Base-by-base conservation (phyloP, 1,284 basidiomycete species). In the Microbotryum saponariae region DNA sequence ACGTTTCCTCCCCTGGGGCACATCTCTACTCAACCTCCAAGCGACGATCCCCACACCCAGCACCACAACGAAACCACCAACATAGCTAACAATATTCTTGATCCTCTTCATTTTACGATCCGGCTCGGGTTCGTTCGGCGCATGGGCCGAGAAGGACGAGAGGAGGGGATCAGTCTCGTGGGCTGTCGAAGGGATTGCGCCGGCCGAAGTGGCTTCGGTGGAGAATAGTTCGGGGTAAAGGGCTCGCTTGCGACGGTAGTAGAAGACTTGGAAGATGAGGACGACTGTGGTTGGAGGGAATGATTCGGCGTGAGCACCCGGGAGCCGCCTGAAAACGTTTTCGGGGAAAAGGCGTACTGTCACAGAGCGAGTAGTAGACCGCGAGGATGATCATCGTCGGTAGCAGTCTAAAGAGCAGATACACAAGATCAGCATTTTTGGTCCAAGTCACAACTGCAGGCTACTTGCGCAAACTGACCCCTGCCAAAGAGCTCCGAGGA, bases 401-500 rank as follows among this genome's bases (percentile, higher is more conserved):
- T 42, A 42, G 37, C 37, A 42, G 37, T 42, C 37, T 42, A 42
- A 9, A 42, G 2, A 1, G 37, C 5, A 42, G 37, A 42, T 5
- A 16, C 14, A 42, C 4, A 42, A 42, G 37, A 18, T 42, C 37
- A 42, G 37, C 16, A 12, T 42, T 5, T 42, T 10, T 42, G 4
- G 37, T 42, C 0, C 16, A 42, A 18, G 4, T 1, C 37, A 3
- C 18, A 16, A 16, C 10, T 18, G 37, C 31, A 31, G 7, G 9
- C 2, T 31, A 9, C 9, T 31, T 42, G 37, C 16, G 16, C 12
- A 16, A 16, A 42, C 37, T 42, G 14, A 42, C 3, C 60, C 62
- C 61, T 72, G 72, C 61, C 64, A 64, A 31, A 70, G 18, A 10
- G 72, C 67, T 2, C 72, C 71, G 6, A 72, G 54, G 2, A 72